Percentiles rank a stretch among this genome's conserved stretches.
phyloP scores from a whole-genome alignment of 2,329 filamentous ascomycete species.

The Hysterium pulicare region DNA sequence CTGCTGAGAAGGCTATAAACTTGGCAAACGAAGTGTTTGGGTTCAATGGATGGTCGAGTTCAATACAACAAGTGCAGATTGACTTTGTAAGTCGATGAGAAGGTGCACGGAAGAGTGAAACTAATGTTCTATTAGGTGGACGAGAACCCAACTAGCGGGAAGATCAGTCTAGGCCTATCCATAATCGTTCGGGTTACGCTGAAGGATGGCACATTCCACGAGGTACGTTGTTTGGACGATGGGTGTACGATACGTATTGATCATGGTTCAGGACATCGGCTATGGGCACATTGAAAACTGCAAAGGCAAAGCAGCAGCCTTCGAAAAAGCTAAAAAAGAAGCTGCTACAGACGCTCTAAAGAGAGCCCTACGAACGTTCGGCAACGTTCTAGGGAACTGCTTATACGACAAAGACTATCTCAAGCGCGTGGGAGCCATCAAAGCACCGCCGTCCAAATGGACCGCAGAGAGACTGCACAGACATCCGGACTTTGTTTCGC shows the following conservation, averaged over 20 bases:
- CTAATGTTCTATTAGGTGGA: constrained; percentile 57
- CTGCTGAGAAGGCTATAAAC: constrained; percentile 95
- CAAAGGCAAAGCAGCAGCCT: constrained; percentile 90
- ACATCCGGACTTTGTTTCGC: constrained; percentile 66
- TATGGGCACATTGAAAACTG: constrained; percentile 97
- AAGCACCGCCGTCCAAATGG: constrained; percentile 73
- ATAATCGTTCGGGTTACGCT: constrained; percentile 89
- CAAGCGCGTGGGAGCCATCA: constrained; percentile 84
- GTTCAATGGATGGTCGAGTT: constrained; percentile 96
- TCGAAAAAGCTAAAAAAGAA: constrained; percentile 98
- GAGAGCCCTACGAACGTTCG: constrained; percentile 83
- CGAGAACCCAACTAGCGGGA: constrained; percentile 72
- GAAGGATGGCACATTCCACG: constrained; percentile 91
- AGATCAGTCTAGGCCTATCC: constrained; percentile 79
- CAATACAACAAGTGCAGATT: constrained; percentile 90
- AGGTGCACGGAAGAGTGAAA: not conserved
- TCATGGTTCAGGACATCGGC: constrained; percentile 66
- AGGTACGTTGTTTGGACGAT: constrained; percentile 57
- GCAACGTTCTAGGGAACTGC: constrained; percentile 96
- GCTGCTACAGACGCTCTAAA: constrained; percentile 94
- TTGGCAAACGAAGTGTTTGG: constrained; percentile 94
- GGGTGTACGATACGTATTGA: too few relatives aligned
- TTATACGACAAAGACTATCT: constrained; percentile 97
- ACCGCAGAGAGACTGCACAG: constrained; percentile 77
- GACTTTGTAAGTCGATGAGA: constrained; percentile 65